These are phyloP conservation scores for Panaeolus papilionaceus DNA, from an alignment of 768 basidiomycete species.

Conservation along the genomic window DNA sequence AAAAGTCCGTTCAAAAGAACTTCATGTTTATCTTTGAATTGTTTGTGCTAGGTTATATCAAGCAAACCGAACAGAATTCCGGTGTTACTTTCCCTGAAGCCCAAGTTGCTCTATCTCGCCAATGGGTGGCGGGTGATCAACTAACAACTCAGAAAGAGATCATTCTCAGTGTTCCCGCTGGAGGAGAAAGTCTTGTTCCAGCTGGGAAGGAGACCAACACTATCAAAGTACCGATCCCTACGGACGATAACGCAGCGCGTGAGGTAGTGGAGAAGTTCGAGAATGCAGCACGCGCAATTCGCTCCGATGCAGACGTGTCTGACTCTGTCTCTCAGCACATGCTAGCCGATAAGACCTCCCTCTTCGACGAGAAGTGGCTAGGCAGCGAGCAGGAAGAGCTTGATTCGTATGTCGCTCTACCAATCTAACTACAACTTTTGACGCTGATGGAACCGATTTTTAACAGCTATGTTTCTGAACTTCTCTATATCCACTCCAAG, in stretches of 20 bases:
- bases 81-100: constrained; percentile 87
- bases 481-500: constrained; percentile 86
- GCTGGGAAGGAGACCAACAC: constrained; percentile 58
- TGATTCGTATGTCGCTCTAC: constrained; percentile 61
- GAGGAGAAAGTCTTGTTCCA: constrained; percentile 56
- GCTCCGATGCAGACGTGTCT: constrained; percentile 67
- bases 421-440: not conserved
- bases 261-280: constrained; percentile 77
- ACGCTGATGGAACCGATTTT: not conserved
- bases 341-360: constrained; percentile 61
- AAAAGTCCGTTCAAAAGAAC: not conserved
- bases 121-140: constrained; percentile 67
- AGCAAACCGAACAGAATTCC: constrained; percentile 72
- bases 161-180: constrained; percentile 61
- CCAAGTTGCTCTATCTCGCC: constrained; percentile 81
- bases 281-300: constrained; percentile 57
- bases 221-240: constrained; percentile 72
- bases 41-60: constrained; percentile 53
- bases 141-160: constrained; percentile 55
- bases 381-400: constrained; percentile 86
- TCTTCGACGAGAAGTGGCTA: constrained; percentile 84
- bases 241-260: constrained; percentile 68
- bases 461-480: constrained; percentile 77
- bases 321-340: constrained; percentile 87
- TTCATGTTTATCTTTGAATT: not conserved